Evolutionary conservation across 2,329 filamentous ascomycete species (phyloP), one percentile per base, ranked within the genome.

Genomic region (Colletotrichum plurivorum): DNA sequence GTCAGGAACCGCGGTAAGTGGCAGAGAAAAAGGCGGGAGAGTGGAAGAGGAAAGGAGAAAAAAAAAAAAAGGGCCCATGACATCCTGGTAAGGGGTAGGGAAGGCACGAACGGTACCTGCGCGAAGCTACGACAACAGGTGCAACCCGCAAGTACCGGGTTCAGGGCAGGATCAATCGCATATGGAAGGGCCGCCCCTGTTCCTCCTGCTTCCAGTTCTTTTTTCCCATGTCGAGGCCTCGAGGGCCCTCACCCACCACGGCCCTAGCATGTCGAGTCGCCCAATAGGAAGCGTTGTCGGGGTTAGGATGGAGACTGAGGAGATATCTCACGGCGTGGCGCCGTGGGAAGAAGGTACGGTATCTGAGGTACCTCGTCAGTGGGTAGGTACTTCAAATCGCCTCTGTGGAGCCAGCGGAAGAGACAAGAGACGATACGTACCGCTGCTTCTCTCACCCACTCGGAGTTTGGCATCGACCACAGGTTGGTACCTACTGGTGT

Each of bases 21-120:
- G 27, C 20, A 20, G 13, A 41, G 25, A 53, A 15, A 8, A 13
- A 63, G 27, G 18, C 10, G n/a, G 22, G 36, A 53, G 27, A 4
- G 25, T 64, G 52, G 51, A 53, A 22, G 36, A 51, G 56, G 46
- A 53, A 52, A 52, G 25, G 16, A 31, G 43, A 52, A 45, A 31
- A 13, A 53, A 36, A 36, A 36, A 10, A 36, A 36, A 36, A 36
- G 31, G 31, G 31, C 31, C 41, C 16, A 18, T 25, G 48, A 18
- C 13, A 60, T 39, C 48, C 48, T 61, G 51, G 56, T 12, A 61
- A 43, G 43, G 41, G 54, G 31, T 13, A 18, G 46, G 41, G 63
- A 54, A 56, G 41, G 51, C 43, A 69, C 51, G 62, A 69, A 66
- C 55, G 67, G 67, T 69, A 69, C 62, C 67, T 69, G 62, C 43